A percentile compares a stretch with the other conserved stretches of the same genome.
Evolutionary conservation across 805 yeast species (phyloP).

Genomic region (Metschnikowia colocasiae): DNA sequence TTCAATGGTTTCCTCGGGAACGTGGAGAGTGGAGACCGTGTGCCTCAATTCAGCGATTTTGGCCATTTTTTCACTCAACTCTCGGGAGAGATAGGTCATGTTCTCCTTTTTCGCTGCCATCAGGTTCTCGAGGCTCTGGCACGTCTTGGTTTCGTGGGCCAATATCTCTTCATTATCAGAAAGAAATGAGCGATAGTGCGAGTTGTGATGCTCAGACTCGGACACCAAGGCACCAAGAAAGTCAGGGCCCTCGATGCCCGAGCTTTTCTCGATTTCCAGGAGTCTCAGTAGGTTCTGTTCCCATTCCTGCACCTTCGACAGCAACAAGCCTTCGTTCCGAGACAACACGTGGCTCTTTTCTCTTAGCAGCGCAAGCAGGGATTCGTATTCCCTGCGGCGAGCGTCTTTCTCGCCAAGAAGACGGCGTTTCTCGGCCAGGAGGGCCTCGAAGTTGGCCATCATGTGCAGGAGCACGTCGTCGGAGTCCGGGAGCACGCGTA

Average conservation of each 20-base stretch:
- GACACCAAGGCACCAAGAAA: background rate
- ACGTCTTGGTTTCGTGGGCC: background rate
- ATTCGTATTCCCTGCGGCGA: constrained; percentile 15
- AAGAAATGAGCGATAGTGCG: background rate
- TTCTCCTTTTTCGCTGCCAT: constrained; percentile 37
- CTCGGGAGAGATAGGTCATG: constrained; percentile 29
- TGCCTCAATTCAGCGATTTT: background rate
- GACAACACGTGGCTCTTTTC: constrained; percentile 30
- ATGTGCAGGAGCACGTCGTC: constrained; percentile 29
- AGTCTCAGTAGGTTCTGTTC: constrained; percentile 15
- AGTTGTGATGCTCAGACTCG: background rate
- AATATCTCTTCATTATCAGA: background rate
- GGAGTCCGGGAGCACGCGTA: constrained; percentile 43
- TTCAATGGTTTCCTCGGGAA: constrained; percentile 47
- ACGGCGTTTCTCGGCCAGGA: constrained; percentile 18
- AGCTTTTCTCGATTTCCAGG: background rate
- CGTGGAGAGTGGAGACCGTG: constrained; percentile 35
- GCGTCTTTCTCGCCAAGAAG: constrained; percentile 13
- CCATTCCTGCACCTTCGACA: constrained; percentile 40
- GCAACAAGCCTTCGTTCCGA: constrained; percentile 48
- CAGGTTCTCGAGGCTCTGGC: background rate
- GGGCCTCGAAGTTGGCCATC: constrained; percentile 28
- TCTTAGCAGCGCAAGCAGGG: constrained; percentile 20
- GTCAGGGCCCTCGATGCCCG: background rate
- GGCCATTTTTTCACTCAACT: background rate